Evolutionary conservation across 345 rosid genomes (phyloP).

Genomic region (Microcos paniculata): DNA sequence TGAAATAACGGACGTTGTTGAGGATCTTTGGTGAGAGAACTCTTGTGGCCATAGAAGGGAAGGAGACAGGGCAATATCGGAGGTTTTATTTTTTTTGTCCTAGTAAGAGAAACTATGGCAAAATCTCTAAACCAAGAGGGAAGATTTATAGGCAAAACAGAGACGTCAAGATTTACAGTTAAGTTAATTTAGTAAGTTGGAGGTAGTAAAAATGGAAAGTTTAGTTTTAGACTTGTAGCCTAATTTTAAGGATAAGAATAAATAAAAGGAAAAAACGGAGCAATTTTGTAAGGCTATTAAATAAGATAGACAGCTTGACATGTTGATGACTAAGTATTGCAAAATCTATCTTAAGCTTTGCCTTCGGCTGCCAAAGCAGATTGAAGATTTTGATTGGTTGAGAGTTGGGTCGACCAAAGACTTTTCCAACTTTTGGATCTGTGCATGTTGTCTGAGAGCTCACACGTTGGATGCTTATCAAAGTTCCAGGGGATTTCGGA

Average conservation of each 20-base stretch:
- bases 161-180: slow-evolving; percentile 32
- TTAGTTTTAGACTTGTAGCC: background rate
- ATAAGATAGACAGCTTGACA: background rate
- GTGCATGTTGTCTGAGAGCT: too few species aligned
- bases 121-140: slow-evolving; percentile 20
- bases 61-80: background rate
- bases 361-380: background rate
- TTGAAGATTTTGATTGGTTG: background rate
- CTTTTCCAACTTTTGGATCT: too few species aligned
- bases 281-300: background rate
- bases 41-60: slow-evolving; percentile 11
- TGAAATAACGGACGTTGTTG: background rate
- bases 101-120: background rate
- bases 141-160: slow-evolving; percentile 31
- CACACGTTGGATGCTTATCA: too few species aligned
- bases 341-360: background rate
- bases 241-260: background rate
- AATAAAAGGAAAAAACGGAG: background rate
- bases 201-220: background rate
- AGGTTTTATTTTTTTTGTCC: background rate
- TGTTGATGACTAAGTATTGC: background rate
- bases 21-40: slow-evolving; percentile 6
- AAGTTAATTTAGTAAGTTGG: background rate
- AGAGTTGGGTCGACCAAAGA: background rate
- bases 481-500: too few species aligned